phyloP scores from a whole-genome alignment of 1,284 basidiomycete species.

The Cerrena zonata region DNA sequence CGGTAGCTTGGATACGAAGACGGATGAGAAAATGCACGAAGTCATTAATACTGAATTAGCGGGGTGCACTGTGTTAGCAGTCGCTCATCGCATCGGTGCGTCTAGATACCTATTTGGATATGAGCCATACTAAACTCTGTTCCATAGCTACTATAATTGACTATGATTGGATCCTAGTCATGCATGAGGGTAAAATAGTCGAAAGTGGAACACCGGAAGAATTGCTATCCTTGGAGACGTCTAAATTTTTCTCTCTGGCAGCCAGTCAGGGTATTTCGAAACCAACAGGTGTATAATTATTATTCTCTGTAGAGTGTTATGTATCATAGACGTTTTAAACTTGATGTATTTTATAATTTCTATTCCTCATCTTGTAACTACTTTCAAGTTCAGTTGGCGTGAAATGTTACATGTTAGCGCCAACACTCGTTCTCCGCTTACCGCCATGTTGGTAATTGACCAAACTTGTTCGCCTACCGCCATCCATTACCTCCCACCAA shows the following conservation, averaged over 20 bases:
- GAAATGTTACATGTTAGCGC: too few species aligned
- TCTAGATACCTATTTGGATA: neutral
- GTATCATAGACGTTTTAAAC: too few species aligned
- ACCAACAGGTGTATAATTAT: too few species aligned
- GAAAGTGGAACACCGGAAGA: neutral
- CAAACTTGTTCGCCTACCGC: neutral
- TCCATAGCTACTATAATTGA: neutral
- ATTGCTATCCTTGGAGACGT: neutral
- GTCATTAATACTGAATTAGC: neutral
- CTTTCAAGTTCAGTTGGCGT: too few species aligned
- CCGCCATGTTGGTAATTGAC: too few species aligned
- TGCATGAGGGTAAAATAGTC: neutral
- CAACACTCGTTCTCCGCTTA: too few species aligned
- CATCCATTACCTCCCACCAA: neutral
- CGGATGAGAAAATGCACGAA: neutral
- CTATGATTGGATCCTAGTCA: neutral
- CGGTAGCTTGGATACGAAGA: neutral
- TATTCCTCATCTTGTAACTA: too few species aligned
- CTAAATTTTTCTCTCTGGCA: neutral
- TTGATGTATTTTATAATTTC: too few species aligned
- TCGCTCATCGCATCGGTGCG: neutral
- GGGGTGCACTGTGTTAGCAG: neutral
- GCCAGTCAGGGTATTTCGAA: neutral
- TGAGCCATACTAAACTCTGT: neutral
- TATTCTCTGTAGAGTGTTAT: too few species aligned